Conservation (phyloP, 202 grass and related monocot genomes). For the Zizania palustris region DNA sequence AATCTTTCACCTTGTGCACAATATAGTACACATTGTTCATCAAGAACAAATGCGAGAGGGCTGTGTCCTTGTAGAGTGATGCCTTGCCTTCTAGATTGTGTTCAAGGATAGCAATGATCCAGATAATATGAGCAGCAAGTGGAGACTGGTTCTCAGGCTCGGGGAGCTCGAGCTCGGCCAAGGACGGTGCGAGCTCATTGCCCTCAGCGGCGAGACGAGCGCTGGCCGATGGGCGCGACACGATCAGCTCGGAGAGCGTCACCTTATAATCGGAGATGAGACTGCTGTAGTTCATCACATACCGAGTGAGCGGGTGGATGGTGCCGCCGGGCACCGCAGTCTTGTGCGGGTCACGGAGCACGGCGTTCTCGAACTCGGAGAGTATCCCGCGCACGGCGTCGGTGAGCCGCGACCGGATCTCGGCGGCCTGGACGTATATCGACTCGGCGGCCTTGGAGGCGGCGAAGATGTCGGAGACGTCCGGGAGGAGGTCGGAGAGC, state of each 20-base stretch:
- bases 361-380: slow-evolving; percentile 97
- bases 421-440: slow-evolving; percentile 71
- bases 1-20: slow-evolving; percentile 84
- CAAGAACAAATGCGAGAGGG: slow-evolving; percentile 72
- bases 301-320: slow-evolving; percentile 85
- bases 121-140: slow-evolving; percentile 70
- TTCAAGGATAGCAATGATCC: slow-evolving; percentile 84
- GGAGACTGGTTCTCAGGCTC: slow-evolving; percentile 72
- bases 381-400: slow-evolving; percentile 88
- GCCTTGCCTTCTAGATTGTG: slow-evolving; percentile 84
- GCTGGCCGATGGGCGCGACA: slow-evolving; percentile 64
- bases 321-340: slow-evolving; percentile 76
- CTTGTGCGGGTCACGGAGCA: slow-evolving; percentile 77
- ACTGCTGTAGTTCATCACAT: slow-evolving; percentile 94
- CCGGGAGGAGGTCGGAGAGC: slow-evolving; percentile 81
- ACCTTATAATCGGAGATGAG: slow-evolving; percentile 86
- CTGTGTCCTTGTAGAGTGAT: slow-evolving; percentile 66
- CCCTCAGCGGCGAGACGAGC: slow-evolving; percentile 59
- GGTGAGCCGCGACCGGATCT: slow-evolving; percentile 76
- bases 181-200: slow-evolving; percentile 46
- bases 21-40: slow-evolving; percentile 99
- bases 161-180: slow-evolving; percentile 69
- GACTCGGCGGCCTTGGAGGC: slow-evolving; percentile 74
- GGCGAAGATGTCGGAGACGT: slow-evolving; percentile 71
- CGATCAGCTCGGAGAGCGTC: slow-evolving; percentile 72